phyloP scores from a whole-genome alignment of 805 yeast genomes.

The Schizosaccharomyces osmophilus region DNA sequence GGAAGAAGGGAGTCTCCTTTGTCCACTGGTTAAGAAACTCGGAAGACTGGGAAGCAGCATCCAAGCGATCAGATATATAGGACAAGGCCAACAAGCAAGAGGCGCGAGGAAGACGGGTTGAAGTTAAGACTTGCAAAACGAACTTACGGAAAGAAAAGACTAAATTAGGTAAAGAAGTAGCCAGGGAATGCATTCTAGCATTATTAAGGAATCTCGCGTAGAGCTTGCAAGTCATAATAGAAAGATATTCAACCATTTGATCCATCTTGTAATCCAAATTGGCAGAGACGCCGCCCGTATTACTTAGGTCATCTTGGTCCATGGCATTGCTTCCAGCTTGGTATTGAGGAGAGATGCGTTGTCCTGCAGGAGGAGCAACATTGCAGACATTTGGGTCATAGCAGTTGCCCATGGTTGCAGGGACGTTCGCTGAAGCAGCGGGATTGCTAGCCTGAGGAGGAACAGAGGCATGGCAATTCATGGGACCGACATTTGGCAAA shows the following conservation, averaged over 20 bases:
- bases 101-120: constrained; percentile 68
- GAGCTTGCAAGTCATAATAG: constrained; percentile 35
- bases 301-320: constrained; percentile 8
- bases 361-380: neutral
- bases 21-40: neutral
- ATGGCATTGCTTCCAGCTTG: neutral
- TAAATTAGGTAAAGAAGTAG: constrained; percentile 8
- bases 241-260: constrained; percentile 55
- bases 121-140: constrained; percentile 44
- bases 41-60: constrained; percentile 2
- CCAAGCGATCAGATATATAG: constrained; percentile 42
- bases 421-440: neutral
- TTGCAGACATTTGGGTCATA: neutral
- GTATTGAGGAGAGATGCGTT: neutral
- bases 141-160: constrained; percentile 28
- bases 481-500: neutral
- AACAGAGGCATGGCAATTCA: neutral
- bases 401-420: neutral
- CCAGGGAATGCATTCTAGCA: constrained; percentile 19
- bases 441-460: neutral
- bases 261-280: constrained; percentile 58
- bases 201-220: neutral
- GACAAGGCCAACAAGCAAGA: constrained; percentile 61
- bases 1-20: constrained; percentile 6
- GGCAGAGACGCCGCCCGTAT: constrained; percentile 50